Base-by-base conservation (phyloP, 1,284 basidiomycete genomes). In the Papiliotrema fonsecae region DNA sequence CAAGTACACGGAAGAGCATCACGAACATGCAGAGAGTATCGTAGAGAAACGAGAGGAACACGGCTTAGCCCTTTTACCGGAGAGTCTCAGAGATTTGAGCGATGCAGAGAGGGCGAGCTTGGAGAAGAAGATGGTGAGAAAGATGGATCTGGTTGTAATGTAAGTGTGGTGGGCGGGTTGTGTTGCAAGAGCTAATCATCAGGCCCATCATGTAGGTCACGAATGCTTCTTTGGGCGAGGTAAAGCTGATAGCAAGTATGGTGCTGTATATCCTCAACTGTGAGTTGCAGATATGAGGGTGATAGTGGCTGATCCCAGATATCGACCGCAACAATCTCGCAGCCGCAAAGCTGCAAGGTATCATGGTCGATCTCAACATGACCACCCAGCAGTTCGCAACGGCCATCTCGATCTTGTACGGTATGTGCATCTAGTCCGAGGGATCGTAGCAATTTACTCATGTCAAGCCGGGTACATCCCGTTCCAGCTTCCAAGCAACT, bases 331-430 rank as follows among this genome's bases (percentile, higher is more conserved):
- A 68, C 40, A 68, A 69, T 32, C 50, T 71, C 2, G 57, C 61
- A 3, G 53, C 57, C 6, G 51, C 61, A 18, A 64, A 63, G 43
- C 46, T 64, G 11, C 49, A 57, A 26, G 60, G 59, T 24, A 58
- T 66, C 36, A 54, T 60, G 55, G 45, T 42, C 35, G 66, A 68
- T 39, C 55, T 68, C 19, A 31, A 58, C 47, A 58, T 67, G 60
- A 51, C 53, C 4, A 55, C 56, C 4, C 49, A 55, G 6, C 52
- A 72, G 32, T 72, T 68, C 49, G 64, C 64, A 9, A 72, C 69
- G 0, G 59, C 65, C 4, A 55, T 76, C 22, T 64, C 69, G 1
- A 66, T 76, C 43, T 65, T 75, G 4, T 76, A 60, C 42, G 72
- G 45, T 52, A 26, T 36, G 45, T 47, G 10, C 65, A 38, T 58